A percentile compares a stretch with the other conserved stretches of the same genome.
Conservation (phyloP, 805 yeast genomes). For the Phaffomyces opuntiae region DNA sequence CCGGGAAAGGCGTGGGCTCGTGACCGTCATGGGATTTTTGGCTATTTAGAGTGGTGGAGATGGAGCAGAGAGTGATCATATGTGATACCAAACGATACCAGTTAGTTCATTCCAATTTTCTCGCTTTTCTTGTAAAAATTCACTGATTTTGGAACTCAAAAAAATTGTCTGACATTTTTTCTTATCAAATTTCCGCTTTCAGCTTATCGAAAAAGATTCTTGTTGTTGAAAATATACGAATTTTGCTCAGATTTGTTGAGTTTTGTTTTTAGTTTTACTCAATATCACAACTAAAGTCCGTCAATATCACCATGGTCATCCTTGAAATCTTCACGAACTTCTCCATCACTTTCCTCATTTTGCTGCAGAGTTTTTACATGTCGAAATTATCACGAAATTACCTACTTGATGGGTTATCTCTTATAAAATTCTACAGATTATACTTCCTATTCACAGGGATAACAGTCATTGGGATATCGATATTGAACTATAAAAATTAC, state of each 20-base stretch:
- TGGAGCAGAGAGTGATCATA: no score
- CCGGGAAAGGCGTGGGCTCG: not conserved
- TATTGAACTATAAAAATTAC: not conserved
- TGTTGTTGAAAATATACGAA: not conserved
- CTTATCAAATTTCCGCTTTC: not conserved
- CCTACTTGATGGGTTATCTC: not conserved
- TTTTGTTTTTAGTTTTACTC: not conserved
- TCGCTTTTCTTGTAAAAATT: no score
- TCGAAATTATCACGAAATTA: not conserved
- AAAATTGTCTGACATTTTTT: not conserved
- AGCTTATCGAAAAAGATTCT: not conserved
- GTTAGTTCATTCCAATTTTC: not conserved
- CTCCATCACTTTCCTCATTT: not conserved
- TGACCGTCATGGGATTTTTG: no score
- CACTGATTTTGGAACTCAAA: no score
- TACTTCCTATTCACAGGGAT: constrained; percentile 2
- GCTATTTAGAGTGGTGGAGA: no score
- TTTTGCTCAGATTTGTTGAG: not conserved
- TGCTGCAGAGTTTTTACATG: constrained; percentile 5
- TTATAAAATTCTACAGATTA: not conserved
- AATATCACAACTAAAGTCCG: no score
- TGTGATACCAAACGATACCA: no score
- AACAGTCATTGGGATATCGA: not conserved
- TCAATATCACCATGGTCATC: not conserved
- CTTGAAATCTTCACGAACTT: not conserved